Base-by-base conservation (phyloP, 2,329 filamentous ascomycete genomes). In the Pleoardoris graminearum region DNA sequence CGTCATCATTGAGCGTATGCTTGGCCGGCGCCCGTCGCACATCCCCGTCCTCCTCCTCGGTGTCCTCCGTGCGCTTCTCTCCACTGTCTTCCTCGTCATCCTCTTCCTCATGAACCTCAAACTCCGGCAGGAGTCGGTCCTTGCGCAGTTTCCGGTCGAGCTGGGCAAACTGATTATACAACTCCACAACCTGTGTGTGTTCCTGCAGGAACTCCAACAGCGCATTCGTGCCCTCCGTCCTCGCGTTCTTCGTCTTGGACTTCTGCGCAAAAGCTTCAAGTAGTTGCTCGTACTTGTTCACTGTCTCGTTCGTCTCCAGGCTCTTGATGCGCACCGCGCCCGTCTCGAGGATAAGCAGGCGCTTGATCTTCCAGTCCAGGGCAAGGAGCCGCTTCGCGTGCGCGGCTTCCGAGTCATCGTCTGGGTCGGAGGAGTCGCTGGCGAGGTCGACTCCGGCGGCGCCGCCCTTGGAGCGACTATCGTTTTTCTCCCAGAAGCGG, bases 401-500 rank as follows among this genome's bases (percentile, higher is more conserved):
- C 14, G 30, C 30, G 2, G 43, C 43, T 23, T 46, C 43, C 17
- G 43, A 35, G 7, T 32, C 19, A 17, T 44, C 41, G 30, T 35
- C 30, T 12, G 30, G 12, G 43, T 35, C 43, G 19, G 11, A 23
- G 14, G 30, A 46, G 43, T 46, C 43, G 43, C 43, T 46, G 7
- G 29, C 43, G 7, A 46, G 43, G n/a, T 16, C 19, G 30, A 46
- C 14, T 12, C 43, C 43, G 2, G 7, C 1, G 7, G 12, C 27
- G 29, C 29, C 27, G 11, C 32, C 17, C 3, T n/a, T 44, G 16
- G 27, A 22, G 27, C 17, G 25, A 7, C 3, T 14, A 2, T 3
- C 27, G 19, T 44, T 44, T 17, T 44, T 44, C 12, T 44, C 41
- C 43, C 43, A 46, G 14, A 35, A 46, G 21, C 43, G 43, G 30